Evolutionary conservation across 75 land plant species (phyloP).

Genomic region (Azolla pinnata): DNA sequence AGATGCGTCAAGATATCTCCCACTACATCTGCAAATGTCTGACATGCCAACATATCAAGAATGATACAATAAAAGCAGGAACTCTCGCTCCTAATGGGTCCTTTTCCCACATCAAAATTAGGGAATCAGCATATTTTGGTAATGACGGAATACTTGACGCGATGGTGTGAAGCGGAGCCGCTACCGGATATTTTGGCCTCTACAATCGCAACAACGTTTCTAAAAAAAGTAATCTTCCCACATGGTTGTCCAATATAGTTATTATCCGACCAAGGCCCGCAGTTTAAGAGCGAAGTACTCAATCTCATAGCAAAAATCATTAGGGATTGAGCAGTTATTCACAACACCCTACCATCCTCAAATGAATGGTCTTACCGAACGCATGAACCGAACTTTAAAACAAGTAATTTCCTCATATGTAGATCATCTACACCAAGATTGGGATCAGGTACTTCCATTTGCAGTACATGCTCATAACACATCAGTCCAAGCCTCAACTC

Average conservation of each 20-base stretch:
- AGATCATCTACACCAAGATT: neutral
- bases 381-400: neutral
- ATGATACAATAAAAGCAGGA: neutral
- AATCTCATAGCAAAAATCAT: neutral
- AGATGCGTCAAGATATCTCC: neutral
- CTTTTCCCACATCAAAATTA: neutral
- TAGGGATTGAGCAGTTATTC: neutral
- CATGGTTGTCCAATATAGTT: neutral
- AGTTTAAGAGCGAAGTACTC: constrained; percentile 1
- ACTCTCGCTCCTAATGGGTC: neutral
- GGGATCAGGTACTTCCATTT: neutral
- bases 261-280: constrained; percentile 1
- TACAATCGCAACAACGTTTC: neutral
- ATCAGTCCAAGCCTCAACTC: neutral
- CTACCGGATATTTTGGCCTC: neutral
- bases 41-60: neutral
- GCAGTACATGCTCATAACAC: neutral
- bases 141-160: neutral
- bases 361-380: neutral
- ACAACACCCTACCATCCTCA: constrained; percentile 2
- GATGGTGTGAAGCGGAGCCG: neutral
- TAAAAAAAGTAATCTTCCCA: neutral
- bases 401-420: neutral
- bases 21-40: neutral
- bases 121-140: neutral